These are phyloP conservation scores for Esteya vermicola DNA, from an alignment of 2,329 filamentous ascomycete species.

Conservation along the genomic window DNA sequence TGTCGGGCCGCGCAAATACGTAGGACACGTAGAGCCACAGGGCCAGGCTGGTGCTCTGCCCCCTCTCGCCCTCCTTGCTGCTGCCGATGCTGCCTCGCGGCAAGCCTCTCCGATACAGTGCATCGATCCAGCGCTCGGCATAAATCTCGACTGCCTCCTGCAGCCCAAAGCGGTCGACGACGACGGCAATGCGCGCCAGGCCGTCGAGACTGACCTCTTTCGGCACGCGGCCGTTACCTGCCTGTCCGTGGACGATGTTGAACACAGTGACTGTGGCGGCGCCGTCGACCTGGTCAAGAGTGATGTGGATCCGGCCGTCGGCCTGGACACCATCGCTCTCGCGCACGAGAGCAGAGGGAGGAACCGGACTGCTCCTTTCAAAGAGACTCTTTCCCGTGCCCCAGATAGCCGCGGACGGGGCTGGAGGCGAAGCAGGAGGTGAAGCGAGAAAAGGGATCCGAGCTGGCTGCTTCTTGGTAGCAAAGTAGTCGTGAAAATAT, in stretches of 20 bases:
- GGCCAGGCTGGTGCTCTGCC: too few relatives aligned
- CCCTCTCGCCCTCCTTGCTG: too few relatives aligned
- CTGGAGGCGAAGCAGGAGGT: not conserved
- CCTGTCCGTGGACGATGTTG: slow-evolving; percentile 29
- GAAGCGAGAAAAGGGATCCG: too few relatives aligned
- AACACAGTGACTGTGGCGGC: slow-evolving; percentile 25
- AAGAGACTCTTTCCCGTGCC: not conserved
- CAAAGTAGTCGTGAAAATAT: slow-evolving; percentile 14
- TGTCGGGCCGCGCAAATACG: slow-evolving; percentile 15
- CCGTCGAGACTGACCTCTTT: slow-evolving; percentile 21
- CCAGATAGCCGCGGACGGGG: not conserved
- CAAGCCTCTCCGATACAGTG: slow-evolving; percentile 8
- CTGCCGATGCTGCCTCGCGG: slow-evolving; percentile 9
- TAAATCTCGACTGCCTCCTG: slow-evolving; percentile 26
- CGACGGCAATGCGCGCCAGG: slow-evolving; percentile 26
- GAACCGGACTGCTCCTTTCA: too few relatives aligned
- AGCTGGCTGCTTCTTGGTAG: slow-evolving; percentile 3
- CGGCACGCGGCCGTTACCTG: slow-evolving; percentile 24
- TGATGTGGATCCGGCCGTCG: slow-evolving; percentile 18
- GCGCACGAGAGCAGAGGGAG: too few relatives aligned
- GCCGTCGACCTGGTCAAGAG: slow-evolving; percentile 18
- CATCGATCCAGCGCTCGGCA: slow-evolving; percentile 24
- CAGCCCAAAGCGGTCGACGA: slow-evolving; percentile 28
- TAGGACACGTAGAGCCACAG: slow-evolving; percentile 19
- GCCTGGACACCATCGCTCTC: slow-evolving; percentile 8